Evolutionary conservation across 192 early-diverging fungal species (phyloP), one percentile per base, ranked within the genome.

Genomic region (Mycoemilia scoparia): DNA sequence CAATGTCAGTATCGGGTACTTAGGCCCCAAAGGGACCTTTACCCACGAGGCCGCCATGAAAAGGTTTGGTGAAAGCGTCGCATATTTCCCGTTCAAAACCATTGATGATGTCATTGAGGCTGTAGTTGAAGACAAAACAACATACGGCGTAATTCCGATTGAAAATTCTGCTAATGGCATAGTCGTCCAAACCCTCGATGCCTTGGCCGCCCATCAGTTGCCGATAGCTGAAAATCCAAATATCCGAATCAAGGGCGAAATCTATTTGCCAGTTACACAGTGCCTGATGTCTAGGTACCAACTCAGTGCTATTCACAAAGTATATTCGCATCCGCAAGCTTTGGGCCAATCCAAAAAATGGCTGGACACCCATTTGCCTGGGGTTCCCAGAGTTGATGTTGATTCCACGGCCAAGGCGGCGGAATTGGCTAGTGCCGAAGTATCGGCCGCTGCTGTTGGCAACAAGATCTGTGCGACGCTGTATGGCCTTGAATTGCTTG

Each of bases 91-190:
- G 3, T 68, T 77, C 32, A 49, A 55, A 19, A 61, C 66, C 22
- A 82, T 87, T 21, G 59, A 69, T 42, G 84, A 82, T 36, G 80
- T 96, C 1, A 79, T 92, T 50, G 64, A 59, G 14, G 74, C 77
- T 1, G 79, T 83, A 1, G 77, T 74, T 44, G 65, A 67, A 6
- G 76, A 77, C 16, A 66, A 63, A 17, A 64, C 72, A 2, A 82
- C 77, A n/a, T 93, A 87, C 43, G 87, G 87, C 4, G 54, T 96
- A 34, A 78, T 96, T 3, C 92, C 92, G 2, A 85, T 88, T 50
- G 92, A 96, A 51, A 96, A 96, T 57, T 92, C 89, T 6, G 82
- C 76, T 12, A 73, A 67, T 59, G 91, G 91, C 24, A 70, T 70
- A 7, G 91, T 96, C 2, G 69, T 76, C 5, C 54, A 77, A 31